A percentile compares a stretch with the other conserved stretches of the same genome.
phyloP scores from a whole-genome alignment of 2,329 filamentous ascomycete genomes.

The Sphaceloma murrayae region DNA sequence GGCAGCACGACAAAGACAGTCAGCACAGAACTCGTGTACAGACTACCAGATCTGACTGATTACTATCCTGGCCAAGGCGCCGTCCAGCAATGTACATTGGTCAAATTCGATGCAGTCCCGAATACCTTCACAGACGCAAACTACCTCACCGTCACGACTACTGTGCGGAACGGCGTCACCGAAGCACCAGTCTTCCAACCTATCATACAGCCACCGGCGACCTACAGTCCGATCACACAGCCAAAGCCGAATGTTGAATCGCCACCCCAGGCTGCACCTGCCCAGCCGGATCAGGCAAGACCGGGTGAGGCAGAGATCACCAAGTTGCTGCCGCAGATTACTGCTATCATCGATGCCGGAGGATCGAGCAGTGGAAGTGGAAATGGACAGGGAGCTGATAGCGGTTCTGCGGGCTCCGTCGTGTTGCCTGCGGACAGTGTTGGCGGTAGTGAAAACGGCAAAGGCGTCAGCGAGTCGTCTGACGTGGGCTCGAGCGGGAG shows the following conservation, averaged over 20 bases:
- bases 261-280: not conserved
- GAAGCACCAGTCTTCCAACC: not conserved
- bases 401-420: not conserved
- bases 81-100: constrained; percentile 3
- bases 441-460: no score
- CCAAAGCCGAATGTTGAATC: not conserved
- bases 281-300: not conserved
- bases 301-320: constrained; percentile 4
- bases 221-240: not conserved
- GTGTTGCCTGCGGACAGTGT: not conserved
- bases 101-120: constrained; percentile 9
- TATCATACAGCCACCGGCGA: not conserved
- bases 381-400: not conserved
- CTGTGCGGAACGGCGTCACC: not conserved
- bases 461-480: no score
- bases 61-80: constrained; percentile 6
- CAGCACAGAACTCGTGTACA: constrained; percentile 2
- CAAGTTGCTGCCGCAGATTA: constrained; percentile 3
- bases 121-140: constrained; percentile 4
- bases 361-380: not conserved
- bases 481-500: no score
- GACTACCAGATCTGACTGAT: constrained; percentile 6
- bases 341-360: not conserved
- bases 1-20: not conserved
- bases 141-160: not conserved